Evolutionary conservation across 2,329 filamentous ascomycete genomes (phyloP), one percentile per base, ranked within the genome.

Genomic region (Scolecobasidium constrictum): DNA sequence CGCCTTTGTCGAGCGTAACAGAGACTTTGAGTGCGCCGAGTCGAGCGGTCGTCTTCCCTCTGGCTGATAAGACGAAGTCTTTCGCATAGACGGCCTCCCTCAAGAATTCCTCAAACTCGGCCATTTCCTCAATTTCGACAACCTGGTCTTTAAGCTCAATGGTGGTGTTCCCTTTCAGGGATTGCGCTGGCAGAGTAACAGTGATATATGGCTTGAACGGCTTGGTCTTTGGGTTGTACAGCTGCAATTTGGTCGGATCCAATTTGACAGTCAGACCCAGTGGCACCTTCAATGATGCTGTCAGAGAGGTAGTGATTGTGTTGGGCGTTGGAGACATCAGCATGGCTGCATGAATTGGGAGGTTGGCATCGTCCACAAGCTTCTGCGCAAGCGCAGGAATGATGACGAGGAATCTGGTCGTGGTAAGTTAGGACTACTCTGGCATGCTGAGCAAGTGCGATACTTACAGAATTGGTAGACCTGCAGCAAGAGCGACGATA

Each of bases 341-440:
- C 0, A 52, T 49, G 1, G 60, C 59, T 36, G 52, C 50, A 47
- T 57, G 55, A 23, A 66, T 56, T 2, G 62, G 54, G 4, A 66
- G 52, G 13, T 52, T 43, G 3, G 60, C 59, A 36, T 58, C 55
- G 40, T 64, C 48, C 16, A 66, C 54, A 13, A 66, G 54, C 22
- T 54, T 47, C 35, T 65, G 63, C 1, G 63, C 61, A 23, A 66
- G 53, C 9, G 61, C 61, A n/a, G 63, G 63, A 5, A 66, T 55
- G 15, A 57, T 52, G 37, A 63, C 50, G 1, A 61, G 45, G 51
- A 66, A 65, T 43, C 63, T 66, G 39, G 21, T 33, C 9, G 11
- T 18, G 12, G 15, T 15, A 19, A n/a, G 4, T 38, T 4, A 17
- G 19, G 12, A 11, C 11, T n/a, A n/a, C n/a, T n/a, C n/a, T n/a